Evolutionary conservation across 2,329 filamentous ascomycete species (phyloP).

Genomic region (Conoideocrella luteorostrata): DNA sequence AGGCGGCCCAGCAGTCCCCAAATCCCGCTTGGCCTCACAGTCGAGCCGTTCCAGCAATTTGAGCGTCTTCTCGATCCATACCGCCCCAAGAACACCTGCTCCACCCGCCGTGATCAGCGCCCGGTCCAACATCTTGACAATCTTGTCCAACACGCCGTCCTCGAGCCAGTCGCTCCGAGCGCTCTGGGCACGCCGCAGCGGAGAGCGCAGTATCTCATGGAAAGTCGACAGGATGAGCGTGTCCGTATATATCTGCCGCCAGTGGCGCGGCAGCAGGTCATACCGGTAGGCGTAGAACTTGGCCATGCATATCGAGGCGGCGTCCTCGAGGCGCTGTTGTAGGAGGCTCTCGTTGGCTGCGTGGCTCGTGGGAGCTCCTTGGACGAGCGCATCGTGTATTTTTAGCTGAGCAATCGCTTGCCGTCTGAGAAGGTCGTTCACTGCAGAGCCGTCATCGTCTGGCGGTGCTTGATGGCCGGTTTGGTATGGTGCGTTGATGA

Average conservation of each 20-base stretch:
- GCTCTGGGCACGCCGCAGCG: slow-evolving; percentile 1
- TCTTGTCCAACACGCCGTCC: slow-evolving; percentile 36
- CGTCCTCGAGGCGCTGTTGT: slow-evolving; percentile 43
- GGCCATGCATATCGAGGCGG: slow-evolving; percentile 52
- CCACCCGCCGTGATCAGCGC: slow-evolving; percentile 70
- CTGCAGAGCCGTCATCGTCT: slow-evolving; percentile 13
- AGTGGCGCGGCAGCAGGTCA: slow-evolving; percentile 58
- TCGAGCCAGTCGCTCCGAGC: slow-evolving; percentile 4
- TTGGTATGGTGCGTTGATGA: slow-evolving; percentile 7
- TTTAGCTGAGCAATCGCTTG: slow-evolving; percentile 21
- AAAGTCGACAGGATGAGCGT: slow-evolving; percentile 59
- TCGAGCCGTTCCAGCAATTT: slow-evolving; percentile 29
- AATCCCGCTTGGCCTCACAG: slow-evolving; percentile 10
- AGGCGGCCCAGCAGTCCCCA: slow-evolving; percentile 11
- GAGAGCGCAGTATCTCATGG: slow-evolving; percentile 20
- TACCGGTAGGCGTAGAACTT: slow-evolving; percentile 67
- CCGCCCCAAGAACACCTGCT: slow-evolving; percentile 43
- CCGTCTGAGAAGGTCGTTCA: slow-evolving; percentile 20
- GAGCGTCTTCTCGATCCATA: slow-evolving; percentile 47
- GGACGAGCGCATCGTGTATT: slow-evolving; percentile 14
- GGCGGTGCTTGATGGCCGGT: not conserved
- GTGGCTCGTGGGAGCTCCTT: not conserved
- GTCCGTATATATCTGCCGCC: slow-evolving; percentile 67
- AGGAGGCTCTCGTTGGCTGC: slow-evolving; percentile 21
- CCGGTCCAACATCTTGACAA: slow-evolving; percentile 65